Evolutionary conservation across 2,329 filamentous ascomycete species (phyloP).

Genomic region (Ascocoryne sarcoides): DNA sequence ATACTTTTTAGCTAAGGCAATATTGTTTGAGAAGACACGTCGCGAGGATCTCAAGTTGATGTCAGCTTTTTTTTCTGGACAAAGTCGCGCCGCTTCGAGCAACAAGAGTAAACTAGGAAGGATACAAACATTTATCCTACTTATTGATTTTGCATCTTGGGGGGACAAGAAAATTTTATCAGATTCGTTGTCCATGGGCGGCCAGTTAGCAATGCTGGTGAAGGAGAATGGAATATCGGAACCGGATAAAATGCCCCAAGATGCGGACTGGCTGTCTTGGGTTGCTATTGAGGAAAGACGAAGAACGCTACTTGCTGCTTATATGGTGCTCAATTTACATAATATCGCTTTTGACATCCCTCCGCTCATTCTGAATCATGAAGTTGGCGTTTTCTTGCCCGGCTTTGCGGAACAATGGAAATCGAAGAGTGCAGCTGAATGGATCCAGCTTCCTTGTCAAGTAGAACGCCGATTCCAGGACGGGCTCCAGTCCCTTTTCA

Average conservation of each 20-base stretch:
- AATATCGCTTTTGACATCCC: slow-evolving; percentile 54
- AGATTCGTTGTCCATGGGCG: slow-evolving; percentile 49
- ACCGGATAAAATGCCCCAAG: slow-evolving; percentile 35
- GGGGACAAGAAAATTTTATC: slow-evolving; percentile 40
- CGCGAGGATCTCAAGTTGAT: slow-evolving; percentile 45
- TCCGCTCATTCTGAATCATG: slow-evolving; percentile 48
- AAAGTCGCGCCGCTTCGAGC: neutral
- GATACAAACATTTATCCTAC: slow-evolving; percentile 54
- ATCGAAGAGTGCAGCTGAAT: slow-evolving; percentile 44
- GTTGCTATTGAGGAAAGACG: slow-evolving; percentile 47
- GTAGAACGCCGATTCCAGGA: slow-evolving; percentile 40
- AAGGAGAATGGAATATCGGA: slow-evolving; percentile 45
- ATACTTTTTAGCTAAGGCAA: slow-evolving; percentile 52
- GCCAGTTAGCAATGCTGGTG: slow-evolving; percentile 42
- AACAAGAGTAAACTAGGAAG: slow-evolving; percentile 2
- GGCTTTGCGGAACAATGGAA: slow-evolving; percentile 48
- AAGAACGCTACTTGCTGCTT: slow-evolving; percentile 51
- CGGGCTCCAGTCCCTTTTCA: slow-evolving; percentile 45
- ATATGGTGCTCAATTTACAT: slow-evolving; percentile 55
- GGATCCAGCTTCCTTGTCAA: slow-evolving; percentile 32
- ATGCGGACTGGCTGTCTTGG: slow-evolving; percentile 51
- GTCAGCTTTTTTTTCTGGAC: neutral
- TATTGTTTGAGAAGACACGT: slow-evolving; percentile 50
- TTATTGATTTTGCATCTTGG: slow-evolving; percentile 53
- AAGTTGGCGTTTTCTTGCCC: slow-evolving; percentile 47